A percentile compares a stretch with the other conserved stretches of the same genome.
These are phyloP conservation scores for Cercospora sp. DNA, from an alignment of 2,329 filamentous ascomycete species.

Conservation along the genomic window DNA sequence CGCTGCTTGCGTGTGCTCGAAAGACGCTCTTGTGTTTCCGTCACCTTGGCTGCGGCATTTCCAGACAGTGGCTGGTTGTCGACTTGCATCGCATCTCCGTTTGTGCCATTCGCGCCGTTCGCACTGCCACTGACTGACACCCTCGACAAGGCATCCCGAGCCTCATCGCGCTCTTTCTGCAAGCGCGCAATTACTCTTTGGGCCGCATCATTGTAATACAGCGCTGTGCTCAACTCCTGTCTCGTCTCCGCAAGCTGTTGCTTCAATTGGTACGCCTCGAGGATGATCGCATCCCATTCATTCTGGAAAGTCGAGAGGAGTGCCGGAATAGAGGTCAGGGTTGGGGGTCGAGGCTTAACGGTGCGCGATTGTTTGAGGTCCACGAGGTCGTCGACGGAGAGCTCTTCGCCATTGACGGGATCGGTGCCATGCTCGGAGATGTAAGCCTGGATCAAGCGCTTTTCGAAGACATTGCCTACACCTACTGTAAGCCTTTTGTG, in stretches of 20 bases:
- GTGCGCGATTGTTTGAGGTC: conserved; percentile 80
- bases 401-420: conserved; percentile 82
- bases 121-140: conserved; percentile 65
- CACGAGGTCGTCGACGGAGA: conserved; percentile 81
- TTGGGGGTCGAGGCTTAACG: conserved; percentile 85
- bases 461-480: conserved; percentile 86
- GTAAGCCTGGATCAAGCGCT: conserved; percentile 90
- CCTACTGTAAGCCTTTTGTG: conserved; percentile 41
- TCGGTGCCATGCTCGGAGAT: conserved; percentile 92
- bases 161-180: conserved; percentile 89
- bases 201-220: conserved; percentile 98
- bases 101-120: conserved; percentile 44
- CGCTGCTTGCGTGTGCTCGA: conserved; percentile 89
- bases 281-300: conserved; percentile 92
- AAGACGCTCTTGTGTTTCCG: conserved; percentile 78
- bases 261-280: conserved; percentile 88
- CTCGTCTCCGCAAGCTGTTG: conserved; percentile 86
- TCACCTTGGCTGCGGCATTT: conserved; percentile 69
- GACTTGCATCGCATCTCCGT: conserved; percentile 89
- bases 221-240: conserved; percentile 87
- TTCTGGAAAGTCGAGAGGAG: conserved; percentile 94
- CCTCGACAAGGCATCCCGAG: conserved; percentile 81
- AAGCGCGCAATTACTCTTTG: conserved; percentile 89
- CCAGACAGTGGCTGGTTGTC: conserved; percentile 77
- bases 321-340: conserved; percentile 92